Percentiles rank a stretch among this genome's conserved stretches.
phyloP scores from a whole-genome alignment of 1,284 basidiomycete species.

The Cutaneotrichosporon sp. region DNA sequence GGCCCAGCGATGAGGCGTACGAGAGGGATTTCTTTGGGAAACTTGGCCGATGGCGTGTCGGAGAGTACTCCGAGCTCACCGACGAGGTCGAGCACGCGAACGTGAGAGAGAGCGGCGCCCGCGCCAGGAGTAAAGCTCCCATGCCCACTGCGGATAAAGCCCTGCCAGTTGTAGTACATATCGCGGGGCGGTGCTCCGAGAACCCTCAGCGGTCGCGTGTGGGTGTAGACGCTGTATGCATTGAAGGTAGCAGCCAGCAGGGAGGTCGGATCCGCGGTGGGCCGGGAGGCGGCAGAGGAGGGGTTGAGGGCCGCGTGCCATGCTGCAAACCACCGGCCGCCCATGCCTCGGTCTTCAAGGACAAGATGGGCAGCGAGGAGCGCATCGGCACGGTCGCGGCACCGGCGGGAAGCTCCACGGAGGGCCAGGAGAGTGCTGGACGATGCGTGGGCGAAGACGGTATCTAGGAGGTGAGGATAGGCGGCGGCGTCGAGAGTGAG shows the following conservation, averaged over 20 bases:
- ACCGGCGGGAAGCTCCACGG: not conserved
- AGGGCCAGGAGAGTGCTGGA: constrained; percentile 3
- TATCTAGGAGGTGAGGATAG: constrained; percentile 11
- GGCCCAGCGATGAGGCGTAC: not conserved
- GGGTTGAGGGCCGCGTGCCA: constrained; percentile 2
- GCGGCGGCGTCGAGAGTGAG: constrained; percentile 9
- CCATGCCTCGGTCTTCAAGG: not conserved
- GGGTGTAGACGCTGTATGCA: not conserved
- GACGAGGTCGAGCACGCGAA: not conserved
- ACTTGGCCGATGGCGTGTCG: not conserved
- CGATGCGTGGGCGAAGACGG: constrained; percentile 1
- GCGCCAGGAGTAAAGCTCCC: not conserved
- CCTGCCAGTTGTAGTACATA: constrained; percentile 1
- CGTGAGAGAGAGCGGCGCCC: not conserved
- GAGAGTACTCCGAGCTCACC: not conserved
- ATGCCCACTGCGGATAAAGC: not conserved
- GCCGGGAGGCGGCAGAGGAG: not conserved
- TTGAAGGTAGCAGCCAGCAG: not conserved
- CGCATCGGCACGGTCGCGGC: constrained; percentile 1
- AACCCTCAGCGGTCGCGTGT: not conserved
- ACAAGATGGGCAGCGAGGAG: not conserved
- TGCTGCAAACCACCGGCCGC: not conserved
- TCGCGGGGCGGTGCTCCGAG: not conserved
- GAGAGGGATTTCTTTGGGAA: not conserved
- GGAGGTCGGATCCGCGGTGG: not conserved